Evolutionary conservation across 2,329 filamentous ascomycete species (phyloP).

Genomic region (Teratosphaeria destructans): DNA sequence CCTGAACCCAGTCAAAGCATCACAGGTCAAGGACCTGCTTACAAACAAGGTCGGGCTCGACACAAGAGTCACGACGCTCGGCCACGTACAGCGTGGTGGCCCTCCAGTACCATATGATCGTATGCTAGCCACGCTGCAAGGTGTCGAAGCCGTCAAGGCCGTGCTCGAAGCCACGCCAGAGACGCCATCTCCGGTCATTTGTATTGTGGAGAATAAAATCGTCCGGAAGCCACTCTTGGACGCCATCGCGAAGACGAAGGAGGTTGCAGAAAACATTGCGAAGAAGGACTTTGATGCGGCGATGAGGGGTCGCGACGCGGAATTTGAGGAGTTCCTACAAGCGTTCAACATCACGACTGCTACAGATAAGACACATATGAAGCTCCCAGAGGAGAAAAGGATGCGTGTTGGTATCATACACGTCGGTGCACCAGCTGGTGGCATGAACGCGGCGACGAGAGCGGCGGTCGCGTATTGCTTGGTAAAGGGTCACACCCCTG

Average conservation of each 20-base stretch:
- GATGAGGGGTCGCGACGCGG: constrained; percentile 79
- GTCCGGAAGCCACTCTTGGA: constrained; percentile 79
- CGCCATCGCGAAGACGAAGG: constrained; percentile 76
- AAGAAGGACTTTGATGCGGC: constrained; percentile 77
- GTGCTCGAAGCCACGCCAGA: constrained; percentile 82
- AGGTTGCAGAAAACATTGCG: constrained; percentile 71
- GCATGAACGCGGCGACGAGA: constrained; percentile 94
- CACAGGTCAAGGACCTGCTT: constrained; percentile 80
- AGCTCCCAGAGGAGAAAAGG: constrained; percentile 63
- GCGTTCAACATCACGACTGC: constrained; percentile 88
- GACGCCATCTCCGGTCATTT: constrained; percentile 87
- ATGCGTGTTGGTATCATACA: constrained; percentile 96
- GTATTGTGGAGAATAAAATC: constrained; percentile 97
- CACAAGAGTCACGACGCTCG: constrained; percentile 86
- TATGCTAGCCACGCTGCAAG: constrained; percentile 84
- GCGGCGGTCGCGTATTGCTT: constrained; percentile 89
- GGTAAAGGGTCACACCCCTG: constrained; percentile 78
- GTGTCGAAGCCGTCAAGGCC: constrained; percentile 85
- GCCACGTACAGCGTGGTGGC: constrained; percentile 94
- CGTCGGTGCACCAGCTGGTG: constrained; percentile 89
- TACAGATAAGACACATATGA: constrained; percentile 58
- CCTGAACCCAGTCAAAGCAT: constrained; percentile 71
- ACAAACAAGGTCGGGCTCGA: constrained; percentile 72
- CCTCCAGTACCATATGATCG: constrained; percentile 88
- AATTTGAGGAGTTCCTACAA: constrained; percentile 85